phyloP scores from a whole-genome alignment of 208 protist species.

The Angomonas ambiguus region DNA sequence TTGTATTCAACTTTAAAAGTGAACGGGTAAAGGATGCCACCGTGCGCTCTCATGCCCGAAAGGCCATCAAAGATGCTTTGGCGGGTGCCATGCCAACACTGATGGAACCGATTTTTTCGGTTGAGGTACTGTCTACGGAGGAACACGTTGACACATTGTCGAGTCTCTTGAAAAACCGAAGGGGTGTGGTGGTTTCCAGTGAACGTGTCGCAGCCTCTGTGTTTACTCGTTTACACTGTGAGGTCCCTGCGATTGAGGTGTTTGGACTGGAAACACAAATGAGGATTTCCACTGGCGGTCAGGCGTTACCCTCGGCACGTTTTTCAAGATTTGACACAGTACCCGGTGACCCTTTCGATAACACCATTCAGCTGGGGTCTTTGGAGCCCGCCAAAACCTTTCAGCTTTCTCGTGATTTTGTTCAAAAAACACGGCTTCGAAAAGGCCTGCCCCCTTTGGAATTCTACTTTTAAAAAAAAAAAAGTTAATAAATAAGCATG shows the following conservation, averaged over 20 bases:
- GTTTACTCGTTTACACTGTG: constrained; percentile 90
- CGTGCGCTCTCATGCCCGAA: constrained; percentile 85
- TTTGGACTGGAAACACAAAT: constrained; percentile 99
- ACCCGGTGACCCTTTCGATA: constrained; percentile 98
- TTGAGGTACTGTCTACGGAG: constrained; percentile 91
- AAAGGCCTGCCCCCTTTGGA: constrained; percentile 87
- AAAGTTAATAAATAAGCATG: too few relatives aligned
- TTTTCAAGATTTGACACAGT: constrained; percentile 98
- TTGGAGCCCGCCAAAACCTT: constrained; percentile 92
- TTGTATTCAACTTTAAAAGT: constrained; percentile 47
- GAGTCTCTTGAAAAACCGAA: constrained; percentile 84
- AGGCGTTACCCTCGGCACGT: constrained; percentile 89
- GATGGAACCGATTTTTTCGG: constrained; percentile 97
- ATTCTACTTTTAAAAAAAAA: not conserved
- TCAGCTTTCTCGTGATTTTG: constrained; percentile 98
- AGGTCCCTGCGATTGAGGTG: constrained; percentile 98
- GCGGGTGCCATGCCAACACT: constrained; percentile 94
- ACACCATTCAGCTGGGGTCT: constrained; percentile 91
- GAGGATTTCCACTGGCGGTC: constrained; percentile 94
- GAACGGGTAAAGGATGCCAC: constrained; percentile 26
- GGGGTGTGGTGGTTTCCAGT: constrained; percentile 91
- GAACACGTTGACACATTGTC: constrained; percentile 83
- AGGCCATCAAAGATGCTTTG: constrained; percentile 93
- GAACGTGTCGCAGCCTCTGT: constrained; percentile 96
- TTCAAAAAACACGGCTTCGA: constrained; percentile 97